A percentile compares a stretch with the other conserved stretches of the same genome.
Evolutionary conservation across 371 early-diverging fungal genomes (phyloP).

Genomic region (Lichtheimia ornata): DNA sequence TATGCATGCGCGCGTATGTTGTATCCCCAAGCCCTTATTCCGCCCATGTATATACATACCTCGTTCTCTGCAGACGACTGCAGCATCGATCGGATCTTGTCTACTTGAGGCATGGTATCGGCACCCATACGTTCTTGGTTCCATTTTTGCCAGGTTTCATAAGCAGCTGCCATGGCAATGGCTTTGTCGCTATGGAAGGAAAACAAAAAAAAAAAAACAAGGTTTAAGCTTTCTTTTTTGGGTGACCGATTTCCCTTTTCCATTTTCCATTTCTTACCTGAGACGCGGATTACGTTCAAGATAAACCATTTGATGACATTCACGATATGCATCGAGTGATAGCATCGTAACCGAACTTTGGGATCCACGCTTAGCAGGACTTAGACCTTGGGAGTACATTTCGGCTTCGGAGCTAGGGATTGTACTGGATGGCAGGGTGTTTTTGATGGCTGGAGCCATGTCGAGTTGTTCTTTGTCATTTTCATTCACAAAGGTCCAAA

Average conservation of each 20-base stretch:
- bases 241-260: too few species aligned
- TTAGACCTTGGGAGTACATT: constrained; percentile 25
- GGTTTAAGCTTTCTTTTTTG: too few species aligned
- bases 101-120: constrained; percentile 11
- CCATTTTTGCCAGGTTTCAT: constrained; percentile 50
- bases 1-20: background rate
- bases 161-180: constrained; percentile 53
- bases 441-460: background rate
- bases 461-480: background rate
- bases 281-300: constrained; percentile 19
- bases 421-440: constrained; percentile 21
- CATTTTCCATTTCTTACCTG: constrained; percentile 18
- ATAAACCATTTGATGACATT: constrained; percentile 40
- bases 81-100: constrained; percentile 16
- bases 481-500: constrained; percentile 39
- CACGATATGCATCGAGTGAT: constrained; percentile 38
- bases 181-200: constrained; percentile 40
- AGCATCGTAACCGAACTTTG: constrained; percentile 28
- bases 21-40: background rate
- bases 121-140: constrained; percentile 26
- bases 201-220: background rate
- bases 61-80: constrained; percentile 19
- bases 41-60: constrained; percentile 12
- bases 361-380: constrained; percentile 50
- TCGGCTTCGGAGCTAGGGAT: constrained; percentile 16